Evolutionary conservation across 768 basidiomycete species (phyloP), one percentile per base, ranked within the genome.

Genomic region (Ephemerocybe angulata): DNA sequence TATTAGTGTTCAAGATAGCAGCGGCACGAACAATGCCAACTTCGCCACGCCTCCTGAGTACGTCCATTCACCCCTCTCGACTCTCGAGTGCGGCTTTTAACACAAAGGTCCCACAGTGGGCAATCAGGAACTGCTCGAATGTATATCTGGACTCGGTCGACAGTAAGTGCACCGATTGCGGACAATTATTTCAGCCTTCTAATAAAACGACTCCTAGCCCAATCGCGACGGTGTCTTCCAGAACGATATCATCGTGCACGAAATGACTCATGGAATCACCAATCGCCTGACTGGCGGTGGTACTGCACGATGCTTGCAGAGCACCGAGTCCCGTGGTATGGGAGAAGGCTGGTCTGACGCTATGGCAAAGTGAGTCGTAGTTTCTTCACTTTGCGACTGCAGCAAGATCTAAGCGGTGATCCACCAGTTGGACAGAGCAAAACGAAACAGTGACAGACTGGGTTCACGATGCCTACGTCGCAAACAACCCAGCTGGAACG

Each of bases 171-270:
- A n/a, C n/a, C n/a, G n/a, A n/a, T n/a, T n/a, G n/a, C n/a, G n/a
- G n/a, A n/a, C n/a, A n/a, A n/a, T n/a, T n/a, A n/a, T n/a, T n/a
- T n/a, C n/a, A n/a, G n/a, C n/a, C n/a, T n/a, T n/a, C n/a, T n/a
- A n/a, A n/a, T n/a, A n/a, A n/a, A n/a, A n/a, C n/a, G n/a, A n/a
- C n/a, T n/a, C n/a, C n/a, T n/a, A n/a, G 61, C 80, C 80, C 7
- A 67, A 73, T 63, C 76, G 82, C 28, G 84, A 86, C 56, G 83
- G 83, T 13, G 76, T 84, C 12, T 63, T 87, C 54, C 81, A 85
- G 59, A 84, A 85, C 62, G 86, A 86, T 63, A 78, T 79, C 21
- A 53, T 77, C 30, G 65, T 72, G 11, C 77, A 79, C 58, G 77
- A 88, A 65, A 74, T 76, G 62, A 78, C 76, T 4, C 79, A 77